phyloP scores from a whole-genome alignment of 2,329 filamentous ascomycete genomes.

The Fusarium sulawesiense region DNA sequence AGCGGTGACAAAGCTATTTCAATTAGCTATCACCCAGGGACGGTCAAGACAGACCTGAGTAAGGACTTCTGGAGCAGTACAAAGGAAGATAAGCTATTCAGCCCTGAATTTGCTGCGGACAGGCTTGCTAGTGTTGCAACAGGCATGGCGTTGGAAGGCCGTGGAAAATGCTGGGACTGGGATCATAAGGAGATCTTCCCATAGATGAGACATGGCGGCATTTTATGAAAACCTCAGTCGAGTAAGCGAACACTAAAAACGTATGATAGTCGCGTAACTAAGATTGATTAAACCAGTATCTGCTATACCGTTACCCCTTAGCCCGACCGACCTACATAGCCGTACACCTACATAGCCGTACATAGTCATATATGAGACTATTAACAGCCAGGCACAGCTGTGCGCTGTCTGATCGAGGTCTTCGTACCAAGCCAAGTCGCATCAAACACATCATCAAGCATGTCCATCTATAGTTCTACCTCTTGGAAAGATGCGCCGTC shows the following conservation, averaged over 20 bases:
- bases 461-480: slow-evolving; percentile 63
- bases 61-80: slow-evolving; percentile 77
- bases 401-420: slow-evolving; percentile 8
- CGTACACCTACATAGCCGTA: slow-evolving; percentile 33
- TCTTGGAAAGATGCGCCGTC: slow-evolving; percentile 73
- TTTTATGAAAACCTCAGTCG: neutral
- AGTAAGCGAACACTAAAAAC: neutral
- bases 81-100: slow-evolving; percentile 71
- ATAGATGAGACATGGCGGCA: neutral
- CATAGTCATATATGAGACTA: slow-evolving; percentile 17
- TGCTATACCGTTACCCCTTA: slow-evolving; percentile 32
- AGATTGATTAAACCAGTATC: slow-evolving; percentile 40
- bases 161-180: slow-evolving; percentile 78
- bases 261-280: neutral
- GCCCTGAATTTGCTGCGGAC: slow-evolving; percentile 72
- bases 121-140: slow-evolving; percentile 70
- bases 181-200: slow-evolving; percentile 65
- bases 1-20: slow-evolving; percentile 73
- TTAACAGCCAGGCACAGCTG: slow-evolving; percentile 9
- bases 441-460: neutral
- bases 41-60: slow-evolving; percentile 80
- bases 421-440: slow-evolving; percentile 11
- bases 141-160: slow-evolving; percentile 60
- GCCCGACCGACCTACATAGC: slow-evolving; percentile 25
- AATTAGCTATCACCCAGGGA: slow-evolving; percentile 81